Base-by-base conservation (phyloP, 768 basidiomycete genomes). In the Naganishia friedmannii region DNA sequence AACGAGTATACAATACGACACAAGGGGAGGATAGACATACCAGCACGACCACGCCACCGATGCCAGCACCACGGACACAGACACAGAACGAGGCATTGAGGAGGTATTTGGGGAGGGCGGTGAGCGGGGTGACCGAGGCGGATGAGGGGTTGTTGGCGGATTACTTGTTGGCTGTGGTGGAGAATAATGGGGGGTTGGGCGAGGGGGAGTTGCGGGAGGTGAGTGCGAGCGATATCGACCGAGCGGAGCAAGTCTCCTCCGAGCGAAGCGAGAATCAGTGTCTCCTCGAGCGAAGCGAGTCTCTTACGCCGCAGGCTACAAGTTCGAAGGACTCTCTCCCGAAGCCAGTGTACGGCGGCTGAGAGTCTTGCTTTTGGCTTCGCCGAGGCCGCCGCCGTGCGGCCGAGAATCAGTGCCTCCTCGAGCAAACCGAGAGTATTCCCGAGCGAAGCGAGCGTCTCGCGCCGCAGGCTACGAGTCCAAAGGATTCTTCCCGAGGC, bases 91-190 rank as follows among this genome's bases (percentile, higher is more conserved):
- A 51, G 6, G 48, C 48, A 23, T 26, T 51, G n/a, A 51, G 48
- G 48, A 51, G 48, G 48, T 51, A 51, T 23, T 26, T 51, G n/a
- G 48, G 48, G 7, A 51, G 48, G 48, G 48, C 48, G 8, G 55
- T 37, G 26, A 57, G 48, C 7, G 48, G 48, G 1, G 48, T 51
- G 21, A 68, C 31, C 21, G 95, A 98, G 79, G 95, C 95, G 51
- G 95, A 98, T 78, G 93, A 95, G 34, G 87, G 88, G 34, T 92
- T 93, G 37, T 87, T 98, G 65, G 89, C 92, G 4, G 93, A 97
- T 79, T 98, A 97, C 80, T 89, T 97, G 74, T 87, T 96, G 58
- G 95, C 95, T 19, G 84, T 98, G 66, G 83, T 98, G 70, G 92
- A 93, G 80, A 92, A 94, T 79, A 91, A 92, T 82, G 89, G 88